Evolutionary conservation across 371 early-diverging fungal species (phyloP).

Genomic region (Rhizopus arrhizus): DNA sequence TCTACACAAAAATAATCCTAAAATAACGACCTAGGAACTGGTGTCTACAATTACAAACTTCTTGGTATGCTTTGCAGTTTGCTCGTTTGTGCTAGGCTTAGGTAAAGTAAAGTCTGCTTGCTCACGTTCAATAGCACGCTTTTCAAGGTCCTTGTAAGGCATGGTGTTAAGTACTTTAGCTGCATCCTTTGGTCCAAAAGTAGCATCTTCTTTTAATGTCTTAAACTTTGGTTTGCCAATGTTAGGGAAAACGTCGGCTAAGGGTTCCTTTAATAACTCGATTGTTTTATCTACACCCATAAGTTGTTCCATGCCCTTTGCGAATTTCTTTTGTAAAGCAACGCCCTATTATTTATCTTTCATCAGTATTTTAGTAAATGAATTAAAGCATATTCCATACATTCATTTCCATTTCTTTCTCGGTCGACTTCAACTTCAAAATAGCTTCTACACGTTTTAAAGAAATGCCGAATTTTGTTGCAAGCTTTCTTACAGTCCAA

Average conservation of each 20-base stretch:
- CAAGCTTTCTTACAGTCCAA: constrained; percentile 77
- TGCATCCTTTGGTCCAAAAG: constrained; percentile 78
- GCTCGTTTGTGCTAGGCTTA: constrained; percentile 10
- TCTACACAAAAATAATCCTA: too few species aligned
- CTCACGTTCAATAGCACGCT: constrained; percentile 44
- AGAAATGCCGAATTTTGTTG: constrained; percentile 72
- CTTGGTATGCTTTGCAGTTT: constrained; percentile 13
- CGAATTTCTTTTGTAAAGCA: constrained; percentile 63
- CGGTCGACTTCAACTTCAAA: constrained; percentile 79
- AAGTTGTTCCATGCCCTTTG: constrained; percentile 83
- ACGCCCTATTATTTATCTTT: constrained; percentile 40
- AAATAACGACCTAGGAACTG: constrained; percentile 30
- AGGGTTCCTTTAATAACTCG: constrained; percentile 55
- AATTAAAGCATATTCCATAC: constrained; percentile 30
- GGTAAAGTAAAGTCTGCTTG: constrained; percentile 42
- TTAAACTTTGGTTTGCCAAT: constrained; percentile 80
- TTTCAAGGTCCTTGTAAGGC: constrained; percentile 71
- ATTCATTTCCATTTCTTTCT: constrained; percentile 66
- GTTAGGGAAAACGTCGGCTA: constrained; percentile 63
- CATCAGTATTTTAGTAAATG: too few species aligned
- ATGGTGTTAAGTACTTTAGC: constrained; percentile 76
- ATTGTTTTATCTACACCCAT: constrained; percentile 62
- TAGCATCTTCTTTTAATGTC: constrained; percentile 75
- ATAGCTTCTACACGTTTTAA: constrained; percentile 91
- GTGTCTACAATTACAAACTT: constrained; percentile 51